Percentiles rank a stretch among this genome's conserved stretches.
Conservation (phyloP, 352 stramenopile species). For the Ophiocytium majus region DNA sequence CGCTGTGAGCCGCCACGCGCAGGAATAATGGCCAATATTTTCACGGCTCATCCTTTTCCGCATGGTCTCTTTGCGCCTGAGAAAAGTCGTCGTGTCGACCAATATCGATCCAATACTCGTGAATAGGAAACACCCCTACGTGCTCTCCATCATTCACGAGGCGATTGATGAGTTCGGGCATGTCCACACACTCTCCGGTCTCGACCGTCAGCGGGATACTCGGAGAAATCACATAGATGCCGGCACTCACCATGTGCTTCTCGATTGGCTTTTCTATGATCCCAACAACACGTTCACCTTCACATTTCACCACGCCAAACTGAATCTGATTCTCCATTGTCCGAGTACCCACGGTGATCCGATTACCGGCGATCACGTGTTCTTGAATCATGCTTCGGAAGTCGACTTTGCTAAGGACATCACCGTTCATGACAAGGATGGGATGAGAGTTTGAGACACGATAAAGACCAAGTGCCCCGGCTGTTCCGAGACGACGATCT, state of each 20-base stretch:
- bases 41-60: neutral
- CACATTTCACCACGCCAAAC: neutral
- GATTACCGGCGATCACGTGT: neutral
- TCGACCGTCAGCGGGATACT: neutral
- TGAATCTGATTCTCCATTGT: too few species aligned
- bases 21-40: neutral
- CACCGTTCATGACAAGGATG: conserved; percentile 2
- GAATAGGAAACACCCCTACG: neutral
- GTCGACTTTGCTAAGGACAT: neutral
- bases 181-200: too few species aligned
- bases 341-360: neutral
- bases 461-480: too few species aligned
- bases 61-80: neutral
- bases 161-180: neutral
- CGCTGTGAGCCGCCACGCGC: neutral
- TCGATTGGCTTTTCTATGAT: neutral
- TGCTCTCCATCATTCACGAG: neutral
- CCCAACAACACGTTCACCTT: neutral
- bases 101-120: neutral
- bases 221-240: neutral
- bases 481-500: neutral
- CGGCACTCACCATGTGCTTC: neutral
- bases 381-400: neutral
- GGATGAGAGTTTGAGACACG: too few species aligned
- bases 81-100: neutral